These are phyloP conservation scores for Fusarium pseudograminearum DNA, from an alignment of 2,329 filamentous ascomycete species.

Conservation along the genomic window DNA sequence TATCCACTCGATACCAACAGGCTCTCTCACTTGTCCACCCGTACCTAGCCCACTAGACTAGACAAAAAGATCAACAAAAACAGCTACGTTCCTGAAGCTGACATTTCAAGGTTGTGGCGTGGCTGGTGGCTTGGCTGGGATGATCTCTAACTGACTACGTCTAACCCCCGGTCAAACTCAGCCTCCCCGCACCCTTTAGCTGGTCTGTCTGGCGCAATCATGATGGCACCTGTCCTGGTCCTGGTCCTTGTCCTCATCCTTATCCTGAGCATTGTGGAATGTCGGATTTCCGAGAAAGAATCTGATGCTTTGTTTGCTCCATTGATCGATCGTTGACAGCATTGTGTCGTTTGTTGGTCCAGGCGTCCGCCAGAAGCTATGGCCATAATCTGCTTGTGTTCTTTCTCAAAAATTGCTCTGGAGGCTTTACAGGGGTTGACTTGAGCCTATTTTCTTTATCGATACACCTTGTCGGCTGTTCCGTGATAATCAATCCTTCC, in stretches of 20 bases:
- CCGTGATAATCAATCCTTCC: neutral
- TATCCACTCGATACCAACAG: conserved; percentile 3
- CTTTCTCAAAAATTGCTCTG: neutral
- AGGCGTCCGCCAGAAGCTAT: neutral
- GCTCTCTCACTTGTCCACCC: conserved; percentile 14
- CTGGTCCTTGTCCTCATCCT: neutral
- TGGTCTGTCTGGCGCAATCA: neutral
- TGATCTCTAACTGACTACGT: neutral
- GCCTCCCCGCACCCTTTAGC: conserved; percentile 30
- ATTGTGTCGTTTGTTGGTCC: neutral
- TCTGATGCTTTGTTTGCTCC: neutral
- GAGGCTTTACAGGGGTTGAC: neutral
- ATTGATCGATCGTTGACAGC: neutral
- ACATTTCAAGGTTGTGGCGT: conserved; percentile 29
- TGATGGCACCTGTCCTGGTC: conserved; percentile 5
- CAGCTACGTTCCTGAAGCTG: conserved; percentile 18
- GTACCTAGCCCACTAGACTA: neutral
- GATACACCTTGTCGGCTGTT: conserved; percentile 2
- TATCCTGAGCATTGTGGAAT: neutral
- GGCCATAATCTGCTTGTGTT: neutral
- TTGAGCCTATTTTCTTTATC: neutral
- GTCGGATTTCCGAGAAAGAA: neutral
- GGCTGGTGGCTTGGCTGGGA: conserved; percentile 34
- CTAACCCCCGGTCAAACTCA: conserved; percentile 21
- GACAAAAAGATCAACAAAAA: conserved; percentile 10